Evolutionary conservation across 768 basidiomycete species (phyloP), one percentile per base, ranked within the genome.

Genomic region (Austroboletus eburneus): DNA sequence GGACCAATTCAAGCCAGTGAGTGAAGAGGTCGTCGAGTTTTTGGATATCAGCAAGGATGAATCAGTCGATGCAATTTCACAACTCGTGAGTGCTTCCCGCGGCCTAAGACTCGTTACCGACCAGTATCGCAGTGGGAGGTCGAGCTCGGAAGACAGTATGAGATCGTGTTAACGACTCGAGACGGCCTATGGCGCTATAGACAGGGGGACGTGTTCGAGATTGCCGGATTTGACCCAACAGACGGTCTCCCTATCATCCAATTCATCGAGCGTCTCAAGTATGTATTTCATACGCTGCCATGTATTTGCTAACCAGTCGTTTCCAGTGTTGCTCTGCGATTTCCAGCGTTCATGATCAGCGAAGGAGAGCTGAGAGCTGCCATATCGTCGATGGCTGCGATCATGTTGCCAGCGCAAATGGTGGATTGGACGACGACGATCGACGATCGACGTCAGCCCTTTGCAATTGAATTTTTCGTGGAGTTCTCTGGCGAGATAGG

Each of bases 381-480:
- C 2, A 17, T 35, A 6, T 35, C 34, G 20, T 46, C 22, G 3
- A 34, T 13, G 37, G 20, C 10, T 46, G 22, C 18, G 32, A n/a
- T n/a, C 25, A 14, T n/a, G 33, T 33, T 27, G 4, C n/a, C 34
- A 18, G 17, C 17, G 17, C 16, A 17, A 18, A 13, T 35, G 7
- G 34, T 35, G 3, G 34, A 35, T 35, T 35, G 34, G 34, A 35
- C 34, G 8, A 18, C 34, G 34, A 18, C 46, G 2, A 14, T 49
- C 9, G 48, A 53, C n/a, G 45, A 46, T 6, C 44, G 52, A 25
- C 17, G n/a, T 2, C 5, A 24, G 3, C 52, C 52, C 23, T 12
- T 17, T 9, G 42, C 43, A 9, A 39, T 30, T 42, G 52, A 49
- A 18, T 51, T 33, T 25, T 21, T 51, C 20, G 23, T 51, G n/a